Conservation (phyloP, 169 alveolate species). For the Cryptosporidium meleagridis region DNA sequence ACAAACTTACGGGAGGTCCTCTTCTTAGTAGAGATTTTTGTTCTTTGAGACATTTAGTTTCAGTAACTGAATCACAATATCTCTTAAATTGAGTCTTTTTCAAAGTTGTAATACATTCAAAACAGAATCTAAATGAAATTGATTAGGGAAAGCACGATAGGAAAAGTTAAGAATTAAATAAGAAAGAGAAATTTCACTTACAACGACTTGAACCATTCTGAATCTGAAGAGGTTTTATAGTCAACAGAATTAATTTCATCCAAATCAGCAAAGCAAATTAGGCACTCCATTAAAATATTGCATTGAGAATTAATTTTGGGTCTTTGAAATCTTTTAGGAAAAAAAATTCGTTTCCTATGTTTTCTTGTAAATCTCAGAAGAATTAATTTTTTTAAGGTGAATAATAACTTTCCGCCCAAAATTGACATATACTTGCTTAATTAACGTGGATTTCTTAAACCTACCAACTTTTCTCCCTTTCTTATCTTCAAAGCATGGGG, state of each 20-base stretch:
- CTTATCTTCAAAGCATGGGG: too few species aligned
- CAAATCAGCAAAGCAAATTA: conserved; percentile 80
- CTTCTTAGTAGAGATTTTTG: conserved; percentile 79
- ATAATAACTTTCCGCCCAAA: not conserved
- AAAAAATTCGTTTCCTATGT: too few species aligned
- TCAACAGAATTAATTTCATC: conserved; percentile 78
- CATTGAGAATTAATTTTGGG: not conserved
- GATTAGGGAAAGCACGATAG: not conserved
- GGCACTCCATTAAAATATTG: conserved; percentile 65
- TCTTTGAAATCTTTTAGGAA: not conserved
- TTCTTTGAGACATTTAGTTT: conserved; percentile 82
- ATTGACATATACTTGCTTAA: too few species aligned
- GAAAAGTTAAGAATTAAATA: not conserved
- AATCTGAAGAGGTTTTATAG: conserved; percentile 74
- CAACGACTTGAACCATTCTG: conserved; percentile 78
- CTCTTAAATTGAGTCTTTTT: conserved; percentile 81
- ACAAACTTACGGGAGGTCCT: conserved; percentile 83
- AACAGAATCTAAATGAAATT: conserved; percentile 53
- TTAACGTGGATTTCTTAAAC: not conserved
- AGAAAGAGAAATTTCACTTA: conserved; percentile 14
- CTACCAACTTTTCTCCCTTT: too few species aligned
- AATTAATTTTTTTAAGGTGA: too few species aligned
- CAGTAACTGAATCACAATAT: conserved; percentile 80
- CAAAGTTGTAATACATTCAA: conserved; percentile 77
- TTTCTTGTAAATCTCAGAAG: not conserved